These are phyloP conservation scores for Candolleomyces aberdarensis DNA, from an alignment of 768 basidiomycete species.

Conservation along the genomic window DNA sequence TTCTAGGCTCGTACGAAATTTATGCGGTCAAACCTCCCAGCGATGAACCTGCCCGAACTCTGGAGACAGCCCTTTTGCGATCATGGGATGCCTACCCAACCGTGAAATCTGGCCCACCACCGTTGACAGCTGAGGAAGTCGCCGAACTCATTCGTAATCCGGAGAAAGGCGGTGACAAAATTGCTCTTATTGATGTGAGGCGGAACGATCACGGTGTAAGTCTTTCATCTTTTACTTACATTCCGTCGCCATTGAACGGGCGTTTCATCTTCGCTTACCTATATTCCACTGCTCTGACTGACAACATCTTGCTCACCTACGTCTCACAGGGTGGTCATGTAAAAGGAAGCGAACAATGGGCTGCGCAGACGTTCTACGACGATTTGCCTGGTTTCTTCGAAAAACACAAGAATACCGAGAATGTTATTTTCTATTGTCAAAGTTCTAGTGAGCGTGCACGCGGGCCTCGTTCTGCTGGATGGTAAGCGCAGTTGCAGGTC, in stretches of 20 bases:
- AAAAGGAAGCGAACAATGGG: conserved; percentile 44
- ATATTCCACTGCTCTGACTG: too few relatives aligned
- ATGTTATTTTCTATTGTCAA: conserved; percentile 54
- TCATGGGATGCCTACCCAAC: conserved; percentile 58
- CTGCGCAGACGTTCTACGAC: conserved; percentile 50
- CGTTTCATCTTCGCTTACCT: too few relatives aligned
- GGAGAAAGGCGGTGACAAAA: conserved; percentile 1
- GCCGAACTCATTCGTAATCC: conserved; percentile 28
- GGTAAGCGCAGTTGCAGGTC: conserved; percentile 29
- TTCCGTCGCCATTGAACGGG: too few relatives aligned
- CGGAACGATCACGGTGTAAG: conserved; percentile 43
- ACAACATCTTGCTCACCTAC: not conserved
- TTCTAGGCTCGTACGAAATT: conserved; percentile 44
- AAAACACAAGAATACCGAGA: conserved; percentile 32
- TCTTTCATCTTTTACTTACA: not conserved
- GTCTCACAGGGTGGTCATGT: conserved; percentile 48
- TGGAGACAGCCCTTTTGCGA: conserved; percentile 30
- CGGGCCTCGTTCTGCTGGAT: conserved; percentile 53
- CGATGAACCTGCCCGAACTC: conserved; percentile 3
- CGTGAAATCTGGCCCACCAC: conserved; percentile 27
- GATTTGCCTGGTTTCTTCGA: conserved; percentile 40
- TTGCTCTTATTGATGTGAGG: conserved; percentile 50
- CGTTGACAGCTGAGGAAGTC: conserved; percentile 35
- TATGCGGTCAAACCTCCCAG: conserved; percentile 35
- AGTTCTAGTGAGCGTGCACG: conserved; percentile 53